Evolutionary conservation across 306 rosid genomes (phyloP).

Genomic region (Acacia confusa): DNA sequence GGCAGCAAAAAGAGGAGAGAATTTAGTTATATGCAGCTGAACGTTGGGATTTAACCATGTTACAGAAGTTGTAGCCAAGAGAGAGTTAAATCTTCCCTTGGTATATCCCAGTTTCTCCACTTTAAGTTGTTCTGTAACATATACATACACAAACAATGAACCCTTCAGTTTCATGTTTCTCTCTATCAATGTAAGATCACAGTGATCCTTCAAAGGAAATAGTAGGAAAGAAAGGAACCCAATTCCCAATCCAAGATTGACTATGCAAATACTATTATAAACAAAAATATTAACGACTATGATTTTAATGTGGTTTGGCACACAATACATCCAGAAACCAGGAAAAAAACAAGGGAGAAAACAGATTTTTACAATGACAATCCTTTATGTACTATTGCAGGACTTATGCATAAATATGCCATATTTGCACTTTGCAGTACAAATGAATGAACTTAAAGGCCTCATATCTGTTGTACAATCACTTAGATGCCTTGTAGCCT

Average conservation of each 20-base stretch:
- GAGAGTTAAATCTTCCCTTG: background rate
- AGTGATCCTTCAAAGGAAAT: background rate
- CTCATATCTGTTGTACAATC: conserved; percentile 38
- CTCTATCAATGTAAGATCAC: background rate
- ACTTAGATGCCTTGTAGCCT: conserved; percentile 72
- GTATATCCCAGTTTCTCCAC: background rate
- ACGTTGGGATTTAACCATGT: background rate
- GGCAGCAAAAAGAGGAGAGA: background rate
- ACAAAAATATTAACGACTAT: conserved; percentile 17
- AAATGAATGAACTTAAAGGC: conserved; percentile 44
- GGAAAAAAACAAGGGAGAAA: background rate
- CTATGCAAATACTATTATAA: conserved; percentile 14
- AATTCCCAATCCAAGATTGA: conserved; percentile 17
- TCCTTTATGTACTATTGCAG: conserved; percentile 7
- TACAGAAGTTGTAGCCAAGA: background rate
- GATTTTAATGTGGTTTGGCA: conserved; percentile 31
- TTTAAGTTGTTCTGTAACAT: background rate
- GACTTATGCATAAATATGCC: conserved; percentile 21
- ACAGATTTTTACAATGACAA: conserved; percentile 36
- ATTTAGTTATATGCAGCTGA: background rate
- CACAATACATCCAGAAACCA: conserved; percentile 22
- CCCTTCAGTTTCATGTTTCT: background rate
- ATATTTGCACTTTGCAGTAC: conserved; percentile 29
- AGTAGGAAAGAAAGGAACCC: background rate
- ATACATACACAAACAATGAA: background rate